Base-by-base conservation (phyloP, 768 basidiomycete genomes). In the Calvatia gigantea region DNA sequence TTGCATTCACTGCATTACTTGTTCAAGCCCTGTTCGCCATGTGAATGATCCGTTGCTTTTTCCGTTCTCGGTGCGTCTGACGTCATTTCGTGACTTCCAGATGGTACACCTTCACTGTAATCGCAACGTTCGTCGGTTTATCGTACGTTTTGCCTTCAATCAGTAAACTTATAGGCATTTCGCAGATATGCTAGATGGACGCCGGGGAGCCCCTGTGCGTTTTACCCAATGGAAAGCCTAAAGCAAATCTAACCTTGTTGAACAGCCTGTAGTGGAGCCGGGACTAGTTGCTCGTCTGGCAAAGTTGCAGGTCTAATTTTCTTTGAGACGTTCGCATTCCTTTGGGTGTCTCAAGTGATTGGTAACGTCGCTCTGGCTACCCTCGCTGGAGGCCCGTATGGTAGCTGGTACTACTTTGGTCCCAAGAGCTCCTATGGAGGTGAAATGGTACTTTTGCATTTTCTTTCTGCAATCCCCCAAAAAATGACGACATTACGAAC, bases 391-490 rank as follows among this genome's bases (percentile, higher is more conserved):
- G 91, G 92, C 25, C 82, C 85, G 3, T 89, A 82, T 61, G 87
- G 86, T 41, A 74, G 78, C 35, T 88, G 90, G 89, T 92, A 92
- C 67, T 93, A 93, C 71, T 91, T 91, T 62, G 90, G 91, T 4
- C 88, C 89, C 9, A 76, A 79, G 17, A 78, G 80, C 2, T 35
- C 54, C 19, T 49, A 41, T 33, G 71, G 79, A 56, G 84, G 85
- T 11, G 69, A 81, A 53, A 86, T 88, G 86, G 84, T 84, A 61
- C 56, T 73, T 48, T 45, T 65, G 27, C 23, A 4, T 7, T 11
- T 6, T 23, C 31, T 42, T 9, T 25, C 47, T 39, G 19, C 12
- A 37, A 2, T 14, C 9, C 23, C 12, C 31, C 25, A 44, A 37
- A 46, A 15, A 37, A 21, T 56, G 9, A 54, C 41, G 17, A 7